phyloP scores from a whole-genome alignment of 169 alveolate species.

The Plasmodium ovale region DNA sequence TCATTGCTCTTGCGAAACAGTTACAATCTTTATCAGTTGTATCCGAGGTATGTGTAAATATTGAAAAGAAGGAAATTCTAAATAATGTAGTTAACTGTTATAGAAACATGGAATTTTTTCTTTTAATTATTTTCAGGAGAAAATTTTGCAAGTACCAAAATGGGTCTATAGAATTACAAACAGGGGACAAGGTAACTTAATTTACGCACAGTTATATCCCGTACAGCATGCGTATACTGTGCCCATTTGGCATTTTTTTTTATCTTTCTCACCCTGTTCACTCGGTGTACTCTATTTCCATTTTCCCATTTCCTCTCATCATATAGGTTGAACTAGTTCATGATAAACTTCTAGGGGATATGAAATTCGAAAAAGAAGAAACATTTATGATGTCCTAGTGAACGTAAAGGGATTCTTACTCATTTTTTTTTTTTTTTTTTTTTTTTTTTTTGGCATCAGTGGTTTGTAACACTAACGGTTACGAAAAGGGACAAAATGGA shows the following conservation, averaged over 20 bases:
- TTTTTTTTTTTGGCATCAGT: no score
- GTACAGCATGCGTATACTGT: constrained; percentile 1
- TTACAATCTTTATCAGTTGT: constrained; percentile 37
- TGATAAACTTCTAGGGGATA: constrained; percentile 29
- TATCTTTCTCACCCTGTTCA: not conserved
- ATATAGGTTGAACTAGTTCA: constrained; percentile 44
- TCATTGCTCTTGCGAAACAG: constrained; percentile 29
- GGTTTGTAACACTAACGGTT: no score
- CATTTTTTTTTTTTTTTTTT: no score
- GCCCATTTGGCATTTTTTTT: not conserved
- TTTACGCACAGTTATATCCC: not conserved
- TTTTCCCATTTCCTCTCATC: not conserved
- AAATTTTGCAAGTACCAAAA: constrained; percentile 63
- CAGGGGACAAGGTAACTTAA: constrained; percentile 48
- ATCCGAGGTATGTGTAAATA: constrained; percentile 32
- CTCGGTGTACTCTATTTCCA: not conserved
- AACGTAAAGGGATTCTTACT: no score
- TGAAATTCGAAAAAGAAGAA: constrained; percentile 70
- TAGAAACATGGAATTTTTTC: not conserved
- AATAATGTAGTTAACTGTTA: not conserved
- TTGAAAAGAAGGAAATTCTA: not conserved
- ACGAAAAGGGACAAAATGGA: no score
- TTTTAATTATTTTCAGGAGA: constrained; percentile 12
- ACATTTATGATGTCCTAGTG: constrained; percentile 48
- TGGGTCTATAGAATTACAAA: constrained; percentile 56